Evolutionary conservation across 2,329 filamentous ascomycete genomes (phyloP), one percentile per base, ranked within the genome.

Genomic region (Fusarium caatingaense): DNA sequence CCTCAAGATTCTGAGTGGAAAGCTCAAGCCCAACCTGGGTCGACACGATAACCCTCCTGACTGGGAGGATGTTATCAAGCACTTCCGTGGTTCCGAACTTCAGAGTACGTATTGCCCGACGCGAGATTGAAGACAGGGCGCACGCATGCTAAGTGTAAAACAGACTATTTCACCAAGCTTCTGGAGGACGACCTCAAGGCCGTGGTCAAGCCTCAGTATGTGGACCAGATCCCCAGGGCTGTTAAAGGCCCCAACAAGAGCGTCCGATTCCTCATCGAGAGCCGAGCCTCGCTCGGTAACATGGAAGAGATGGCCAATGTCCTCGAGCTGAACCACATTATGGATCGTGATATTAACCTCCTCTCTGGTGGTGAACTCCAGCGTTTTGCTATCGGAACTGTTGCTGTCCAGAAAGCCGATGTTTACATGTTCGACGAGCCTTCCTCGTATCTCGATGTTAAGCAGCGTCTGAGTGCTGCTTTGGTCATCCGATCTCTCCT

Each of bases 391-490:
- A 98, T 99, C 75, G 96, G 93, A 77, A 93, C 95, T 54, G 94
- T 97, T 69, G 97, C 94, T 77, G 94, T 98, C 23, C 95, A 98
- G 81, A 90, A 97, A 77, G 95, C 95, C 74, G 96, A 99, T 80
- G 93, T 97, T 13, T 99, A 99, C 87, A 98, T 99, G 96, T 99
- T 99, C 77, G 96, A 99, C 82, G 96, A 99, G 85, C 97, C 97
- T 20, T 98, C 95, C 42, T 99, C 96, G 40, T 99, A 98, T 82
- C 89, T 99, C 62, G 97, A 99, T 92, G 96, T 99, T 79, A 98
- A 98, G 88, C 96, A 99, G 84, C 93, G 96, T 91, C 86, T 99
- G 73, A 92, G 92, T 74, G 96, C 97, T 69, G 95, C 93, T 75
- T 89, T 92, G 75, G 93, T 97, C 74, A 98, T 99, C 76, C 94